phyloP scores from a whole-genome alignment of 495 filamentous ascomycete species.

The Trichoderma reesei region DNA sequence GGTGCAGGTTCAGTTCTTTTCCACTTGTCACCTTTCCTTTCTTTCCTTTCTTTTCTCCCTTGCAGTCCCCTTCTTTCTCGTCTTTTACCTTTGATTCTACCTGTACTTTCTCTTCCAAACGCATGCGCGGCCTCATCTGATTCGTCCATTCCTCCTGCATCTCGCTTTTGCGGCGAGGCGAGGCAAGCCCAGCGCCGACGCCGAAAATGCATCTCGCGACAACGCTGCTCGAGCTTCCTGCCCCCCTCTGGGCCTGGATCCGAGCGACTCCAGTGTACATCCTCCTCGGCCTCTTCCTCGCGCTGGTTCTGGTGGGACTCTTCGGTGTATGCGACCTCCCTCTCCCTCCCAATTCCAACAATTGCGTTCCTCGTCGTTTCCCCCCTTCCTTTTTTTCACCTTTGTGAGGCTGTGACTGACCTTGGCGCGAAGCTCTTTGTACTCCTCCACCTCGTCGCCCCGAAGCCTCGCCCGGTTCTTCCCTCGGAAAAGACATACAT shows the following conservation, averaged over 20 bases:
- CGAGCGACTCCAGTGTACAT: constrained; percentile 23
- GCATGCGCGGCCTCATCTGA: background rate
- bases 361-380: too few species aligned
- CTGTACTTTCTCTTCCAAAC: too few species aligned
- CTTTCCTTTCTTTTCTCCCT: background rate
- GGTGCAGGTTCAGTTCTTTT: background rate
- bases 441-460: constrained; percentile 63
- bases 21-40: background rate
- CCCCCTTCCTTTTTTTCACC: too few species aligned
- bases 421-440: constrained; percentile 50
- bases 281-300: constrained; percentile 20
- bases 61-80: background rate
- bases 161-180: too few species aligned
- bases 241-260: constrained; percentile 19
- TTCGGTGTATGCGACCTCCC: constrained; percentile 18
- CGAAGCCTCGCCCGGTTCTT: constrained; percentile 62
- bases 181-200: background rate
- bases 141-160: background rate
- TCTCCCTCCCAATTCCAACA: background rate
- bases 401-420: background rate
- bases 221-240: constrained; percentile 14
- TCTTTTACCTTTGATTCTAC: too few species aligned
- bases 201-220: background rate
- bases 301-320: constrained; percentile 20
- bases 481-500: constrained; percentile 81